Base-by-base conservation (phyloP, 129 eudicot genomes). In the Saussurea involucrata region DNA sequence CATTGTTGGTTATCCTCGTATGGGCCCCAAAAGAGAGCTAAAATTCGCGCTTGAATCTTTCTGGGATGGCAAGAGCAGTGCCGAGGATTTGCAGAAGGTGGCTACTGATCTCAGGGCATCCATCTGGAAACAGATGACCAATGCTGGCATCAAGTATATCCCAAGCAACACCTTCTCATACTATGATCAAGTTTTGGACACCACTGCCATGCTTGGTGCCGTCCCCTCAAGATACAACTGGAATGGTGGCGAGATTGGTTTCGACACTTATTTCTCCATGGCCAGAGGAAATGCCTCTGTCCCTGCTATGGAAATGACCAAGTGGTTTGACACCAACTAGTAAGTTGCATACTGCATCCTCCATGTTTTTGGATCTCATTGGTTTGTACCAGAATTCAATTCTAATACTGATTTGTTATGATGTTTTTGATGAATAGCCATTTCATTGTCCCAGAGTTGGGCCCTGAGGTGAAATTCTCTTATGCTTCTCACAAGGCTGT, bases 321-420 rank as follows among this genome's bases (percentile, higher is more conserved):
- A 90, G 89, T 92, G 96, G 96, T 92, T 92, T 49, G 95, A 93
- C 86, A 90, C 95, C 88, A 90, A 93, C 91, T 93, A 90, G 96
- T 93, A 88, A 85, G 95, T 90, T 29, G 55, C 74, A 66, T 24
- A 40, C 27, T 36, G 42, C 27, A 27, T 49, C 29, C 46, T 53
- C 29, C 15, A 8, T 3, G 31, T 24, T 69, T 72, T 31, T 24
- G 28, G 20, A 28, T 65, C 49, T 57, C 29, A 15, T 24, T 10
- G 20, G 8, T 67, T 61, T 60, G 24, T 13, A 46, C 24, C 8
- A 7, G 57, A 12, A n/a, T 58, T 57, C 0, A 20, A 8, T 77
- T 33, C 2, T 15, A 25, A 68, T 58, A 24, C 49, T 79, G 10
- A 64, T 12, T 78, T 71, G 15, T 13, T 42, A 0, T 76, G 24